Conservation (phyloP, 768 basidiomycete species). For the Rhizopogon vinicolor region DNA sequence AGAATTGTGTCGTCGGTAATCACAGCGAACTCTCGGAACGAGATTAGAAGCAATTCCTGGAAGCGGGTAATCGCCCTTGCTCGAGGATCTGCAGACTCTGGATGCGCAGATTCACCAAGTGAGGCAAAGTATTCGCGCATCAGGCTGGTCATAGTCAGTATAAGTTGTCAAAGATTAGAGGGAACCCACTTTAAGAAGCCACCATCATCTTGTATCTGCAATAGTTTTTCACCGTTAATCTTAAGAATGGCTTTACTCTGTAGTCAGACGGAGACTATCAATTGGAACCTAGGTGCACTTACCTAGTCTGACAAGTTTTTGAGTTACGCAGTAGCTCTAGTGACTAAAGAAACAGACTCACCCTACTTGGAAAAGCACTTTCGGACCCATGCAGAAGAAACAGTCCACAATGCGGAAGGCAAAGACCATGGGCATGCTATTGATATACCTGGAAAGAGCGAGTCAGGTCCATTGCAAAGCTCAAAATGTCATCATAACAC, state of each 20-base stretch:
- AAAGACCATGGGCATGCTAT: constrained; percentile 96
- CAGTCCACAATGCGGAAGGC: constrained; percentile 97
- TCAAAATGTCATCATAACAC: constrained; percentile 29
- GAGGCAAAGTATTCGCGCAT: constrained; percentile 96
- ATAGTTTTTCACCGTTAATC: constrained; percentile 90
- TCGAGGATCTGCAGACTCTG: constrained; percentile 80
- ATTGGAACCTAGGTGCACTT: constrained; percentile 19
- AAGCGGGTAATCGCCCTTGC: constrained; percentile 93
- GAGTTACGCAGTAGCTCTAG: constrained; percentile 1
- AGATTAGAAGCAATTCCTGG: constrained; percentile 93
- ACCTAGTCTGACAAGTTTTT: constrained; percentile 46
- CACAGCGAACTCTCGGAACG: constrained; percentile 95
- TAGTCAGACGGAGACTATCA: constrained; percentile 10
- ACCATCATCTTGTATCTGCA: constrained; percentile 95
- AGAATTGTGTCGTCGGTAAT: constrained; percentile 95
- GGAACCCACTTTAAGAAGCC: constrained; percentile 82
- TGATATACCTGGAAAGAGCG: constrained; percentile 58
- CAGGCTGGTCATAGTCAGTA: constrained; percentile 42
- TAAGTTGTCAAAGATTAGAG: neutral
- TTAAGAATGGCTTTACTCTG: constrained; percentile 80
- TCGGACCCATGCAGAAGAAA: constrained; percentile 98
- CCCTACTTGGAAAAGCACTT: constrained; percentile 98
- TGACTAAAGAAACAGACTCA: constrained; percentile 26
- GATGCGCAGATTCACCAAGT: constrained; percentile 92
- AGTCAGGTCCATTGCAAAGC: neutral